Evolutionary conservation across 1,284 basidiomycete genomes (phyloP).

Genomic region (Rhodotorula sp.): DNA sequence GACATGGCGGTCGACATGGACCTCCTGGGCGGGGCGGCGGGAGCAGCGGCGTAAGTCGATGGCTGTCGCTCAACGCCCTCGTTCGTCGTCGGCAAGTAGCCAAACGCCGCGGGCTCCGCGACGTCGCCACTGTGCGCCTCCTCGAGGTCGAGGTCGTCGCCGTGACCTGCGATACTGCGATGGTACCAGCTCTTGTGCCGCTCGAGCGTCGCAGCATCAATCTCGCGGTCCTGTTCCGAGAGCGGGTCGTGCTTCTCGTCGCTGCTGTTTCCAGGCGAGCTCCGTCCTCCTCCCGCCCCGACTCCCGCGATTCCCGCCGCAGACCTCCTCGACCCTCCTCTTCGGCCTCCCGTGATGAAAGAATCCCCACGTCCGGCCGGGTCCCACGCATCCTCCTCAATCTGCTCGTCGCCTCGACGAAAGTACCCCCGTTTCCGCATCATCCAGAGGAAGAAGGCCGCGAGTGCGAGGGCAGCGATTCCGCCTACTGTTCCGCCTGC

Average conservation of each 20-base stretch:
- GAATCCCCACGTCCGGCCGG: constrained; percentile 12
- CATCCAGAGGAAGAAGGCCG: constrained; percentile 4
- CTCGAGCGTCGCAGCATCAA: constrained; percentile 22
- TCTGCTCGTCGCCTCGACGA: constrained; percentile 19
- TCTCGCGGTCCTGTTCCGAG: constrained; percentile 14
- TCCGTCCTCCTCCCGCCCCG: not conserved
- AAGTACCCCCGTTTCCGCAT: constrained; percentile 19
- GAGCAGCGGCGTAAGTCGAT: no score
- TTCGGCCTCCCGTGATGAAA: not conserved
- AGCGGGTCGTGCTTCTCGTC: constrained; percentile 13
- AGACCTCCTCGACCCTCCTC: not conserved
- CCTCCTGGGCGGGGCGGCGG: not conserved
- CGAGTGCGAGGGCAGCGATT: constrained; percentile 15
- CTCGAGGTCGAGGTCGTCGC: constrained; percentile 3
- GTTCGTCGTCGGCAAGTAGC: not conserved
- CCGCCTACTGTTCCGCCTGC: constrained; percentile 32
- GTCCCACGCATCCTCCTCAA: constrained; percentile 31
- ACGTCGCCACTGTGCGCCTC: constrained; percentile 5
- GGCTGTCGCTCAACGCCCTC: not conserved
- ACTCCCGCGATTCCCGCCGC: not conserved
- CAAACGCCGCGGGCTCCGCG: not conserved
- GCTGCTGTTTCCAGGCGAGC: not conserved
- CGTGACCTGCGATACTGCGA: not conserved
- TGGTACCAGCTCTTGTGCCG: constrained; percentile 28
- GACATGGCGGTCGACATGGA: constrained; percentile 17